Evolutionary conservation across 139 green algal species (phyloP), one percentile per base, ranked within the genome.

Genomic region (Edaphochlamys debaryana): DNA sequence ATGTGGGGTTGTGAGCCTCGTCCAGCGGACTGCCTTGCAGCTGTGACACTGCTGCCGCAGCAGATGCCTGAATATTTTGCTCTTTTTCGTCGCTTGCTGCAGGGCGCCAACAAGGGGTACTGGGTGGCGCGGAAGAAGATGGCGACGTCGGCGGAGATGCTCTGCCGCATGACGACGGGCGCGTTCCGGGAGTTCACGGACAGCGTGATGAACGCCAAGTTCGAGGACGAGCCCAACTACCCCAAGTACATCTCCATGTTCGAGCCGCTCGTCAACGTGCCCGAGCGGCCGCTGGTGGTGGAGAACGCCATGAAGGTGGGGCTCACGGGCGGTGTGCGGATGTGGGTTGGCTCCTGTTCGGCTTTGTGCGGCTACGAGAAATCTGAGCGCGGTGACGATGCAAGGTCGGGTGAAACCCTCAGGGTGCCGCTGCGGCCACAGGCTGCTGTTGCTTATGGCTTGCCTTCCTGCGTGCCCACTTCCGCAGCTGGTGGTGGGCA

Each of bases 91-190:
- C n/a, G n/a, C n/a, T n/a, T 54, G 13, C 45, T 42, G 41, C 89
- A 96, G 92, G 97, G 97, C n/a, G 94, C 98, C 82, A 99, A 99
- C 94, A 99, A 99, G 89, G 98, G 98, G 67, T 99, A 98, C 92
- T 91, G 98, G 72, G 98, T 99, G 37, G 99, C 97, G 93, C 98
- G 99, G 70, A 99, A 99, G 93, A 99, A 99, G 93, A 99, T 99
- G 98, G 92, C 91, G 38, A 99, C 98, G 27, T 94, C 86, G 29
- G 93, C 97, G 32, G 98, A 99, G 87, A 88, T 97, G 90, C 94
- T 99, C 64, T 99, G 96, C 90, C 94, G 96, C 67, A 97, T 98
- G 86, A 94, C 92, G 30, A 95, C 96, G 29, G 67, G 88, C 4
- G 94, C 95, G 36, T 99, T 99, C 91, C 90, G 95, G 37, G 79